phyloP scores from a whole-genome alignment of 2,329 filamentous ascomycete genomes.

The Epichloe amarillans region DNA sequence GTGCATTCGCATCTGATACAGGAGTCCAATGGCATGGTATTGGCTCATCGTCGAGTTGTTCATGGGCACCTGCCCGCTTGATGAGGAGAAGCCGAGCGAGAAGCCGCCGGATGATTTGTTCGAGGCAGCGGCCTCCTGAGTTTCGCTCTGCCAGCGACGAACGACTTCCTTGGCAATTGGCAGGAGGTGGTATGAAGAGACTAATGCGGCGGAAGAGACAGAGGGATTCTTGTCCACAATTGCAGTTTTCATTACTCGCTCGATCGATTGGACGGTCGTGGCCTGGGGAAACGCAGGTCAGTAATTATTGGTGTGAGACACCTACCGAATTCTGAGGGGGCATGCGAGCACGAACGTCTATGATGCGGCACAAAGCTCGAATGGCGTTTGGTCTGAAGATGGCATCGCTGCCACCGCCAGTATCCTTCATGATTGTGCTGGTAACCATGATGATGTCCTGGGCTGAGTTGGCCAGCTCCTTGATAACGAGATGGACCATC shows the following conservation, averaged over 20 bases:
- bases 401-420: constrained; percentile 84
- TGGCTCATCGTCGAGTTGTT: constrained; percentile 96
- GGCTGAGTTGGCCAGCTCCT: constrained; percentile 88
- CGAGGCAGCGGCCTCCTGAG: constrained; percentile 86
- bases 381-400: constrained; percentile 95
- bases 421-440: constrained; percentile 99
- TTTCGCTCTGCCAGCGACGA: constrained; percentile 95
- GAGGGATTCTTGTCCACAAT: constrained; percentile 99
- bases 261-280: constrained; percentile 92
- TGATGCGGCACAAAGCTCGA: constrained; percentile 87
- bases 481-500: constrained; percentile 97
- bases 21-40: constrained; percentile 91
- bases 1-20: constrained; percentile 96
- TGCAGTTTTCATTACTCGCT: constrained; percentile 96
- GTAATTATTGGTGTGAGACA: neutral
- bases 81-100: constrained; percentile 79
- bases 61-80: constrained; percentile 59
- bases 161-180: constrained; percentile 94
- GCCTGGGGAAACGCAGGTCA: constrained; percentile 36
- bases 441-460: constrained; percentile 99
- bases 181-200: constrained; percentile 95
- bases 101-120: constrained; percentile 83
- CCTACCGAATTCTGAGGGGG: neutral
- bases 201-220: constrained; percentile 86
- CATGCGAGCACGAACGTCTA: constrained; percentile 53